Evolutionary conservation across 2,329 filamentous ascomycete genomes (phyloP).

Genomic region (Calonectria pseudoturangicola): DNA sequence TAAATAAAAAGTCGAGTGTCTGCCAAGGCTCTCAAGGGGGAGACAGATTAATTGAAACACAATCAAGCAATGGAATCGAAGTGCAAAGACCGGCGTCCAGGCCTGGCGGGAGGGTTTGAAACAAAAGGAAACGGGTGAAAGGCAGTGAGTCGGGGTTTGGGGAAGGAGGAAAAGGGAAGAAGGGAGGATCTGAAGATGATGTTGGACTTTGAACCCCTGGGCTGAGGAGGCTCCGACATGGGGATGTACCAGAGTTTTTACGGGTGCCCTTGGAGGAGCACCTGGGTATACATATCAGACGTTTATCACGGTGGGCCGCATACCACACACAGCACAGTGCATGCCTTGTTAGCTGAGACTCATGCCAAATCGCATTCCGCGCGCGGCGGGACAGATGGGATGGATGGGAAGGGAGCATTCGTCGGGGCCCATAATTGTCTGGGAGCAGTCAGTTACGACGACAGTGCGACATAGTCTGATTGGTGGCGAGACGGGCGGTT

Average conservation of each 20-base stretch:
- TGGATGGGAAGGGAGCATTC: slow-evolving; percentile 5
- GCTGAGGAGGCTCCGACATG: slow-evolving; percentile 14
- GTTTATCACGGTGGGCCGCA: slow-evolving; percentile 16
- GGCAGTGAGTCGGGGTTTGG: background rate
- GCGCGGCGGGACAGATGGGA: slow-evolving; percentile 7
- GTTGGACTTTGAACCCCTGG: slow-evolving; percentile 17
- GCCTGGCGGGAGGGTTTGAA: slow-evolving; percentile 16
- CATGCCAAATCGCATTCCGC: slow-evolving; percentile 29
- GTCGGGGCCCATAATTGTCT: slow-evolving; percentile 9
- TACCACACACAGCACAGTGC: slow-evolving; percentile 11
- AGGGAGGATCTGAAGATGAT: slow-evolving; percentile 12
- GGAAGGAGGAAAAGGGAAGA: background rate
- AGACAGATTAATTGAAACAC: slow-evolving; percentile 21
- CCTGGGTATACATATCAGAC: slow-evolving; percentile 28
- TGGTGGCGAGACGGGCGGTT: slow-evolving; percentile 1
- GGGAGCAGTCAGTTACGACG: slow-evolving; percentile 3
- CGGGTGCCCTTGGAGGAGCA: slow-evolving; percentile 11
- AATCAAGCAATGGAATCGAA: slow-evolving; percentile 9
- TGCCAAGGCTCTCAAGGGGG: slow-evolving; percentile 26
- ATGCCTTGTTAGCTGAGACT: slow-evolving; percentile 25
- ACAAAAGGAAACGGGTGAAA: slow-evolving; percentile 22
- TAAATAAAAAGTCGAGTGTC: slow-evolving; percentile 12
- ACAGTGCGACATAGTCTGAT: background rate
- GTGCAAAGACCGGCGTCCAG: slow-evolving; percentile 23
- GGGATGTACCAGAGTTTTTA: slow-evolving; percentile 26